Conservation (phyloP, 495 filamentous ascomycete species). For the Talaromyces stipitatus region DNA sequence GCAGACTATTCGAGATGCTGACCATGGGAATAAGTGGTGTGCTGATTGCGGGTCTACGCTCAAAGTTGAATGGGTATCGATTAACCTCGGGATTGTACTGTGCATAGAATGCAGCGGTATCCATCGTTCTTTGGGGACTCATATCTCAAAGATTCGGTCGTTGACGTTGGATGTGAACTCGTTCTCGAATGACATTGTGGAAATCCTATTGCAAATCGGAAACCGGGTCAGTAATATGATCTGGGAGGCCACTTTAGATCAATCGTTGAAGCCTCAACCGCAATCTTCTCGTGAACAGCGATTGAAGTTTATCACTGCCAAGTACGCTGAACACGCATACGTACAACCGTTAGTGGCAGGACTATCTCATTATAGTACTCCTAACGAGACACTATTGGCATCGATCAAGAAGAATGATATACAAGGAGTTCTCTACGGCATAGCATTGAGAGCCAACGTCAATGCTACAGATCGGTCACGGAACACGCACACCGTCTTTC, state of each 20-base stretch:
- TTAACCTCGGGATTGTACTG: slow-evolving; percentile 91
- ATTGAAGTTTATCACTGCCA: slow-evolving; percentile 85
- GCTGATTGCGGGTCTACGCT: slow-evolving; percentile 87
- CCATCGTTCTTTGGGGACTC: slow-evolving; percentile 91
- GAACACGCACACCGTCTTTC: slow-evolving; percentile 77
- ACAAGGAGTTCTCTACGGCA: slow-evolving; percentile 80
- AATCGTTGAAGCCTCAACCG: slow-evolving; percentile 58
- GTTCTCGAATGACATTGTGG: slow-evolving; percentile 92
- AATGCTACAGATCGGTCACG: slow-evolving; percentile 83
- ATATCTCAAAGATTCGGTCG: slow-evolving; percentile 95
- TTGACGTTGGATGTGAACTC: slow-evolving; percentile 91
- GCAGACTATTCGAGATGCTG: slow-evolving; percentile 78
- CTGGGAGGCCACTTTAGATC: slow-evolving; percentile 83
- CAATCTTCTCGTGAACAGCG: slow-evolving; percentile 81
- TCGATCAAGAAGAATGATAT: slow-evolving; percentile 93
- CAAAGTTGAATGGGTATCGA: slow-evolving; percentile 97
- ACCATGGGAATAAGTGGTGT: slow-evolving; percentile 90
- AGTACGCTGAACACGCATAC: slow-evolving; percentile 80
- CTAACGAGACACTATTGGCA: slow-evolving; percentile 87
- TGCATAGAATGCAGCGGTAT: slow-evolving; percentile 99
- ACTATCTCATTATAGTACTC: slow-evolving; percentile 65
- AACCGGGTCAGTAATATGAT: slow-evolving; percentile 95
- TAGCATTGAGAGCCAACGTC: slow-evolving; percentile 80
- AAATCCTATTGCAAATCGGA: slow-evolving; percentile 85
- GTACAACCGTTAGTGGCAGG: slow-evolving; percentile 72